Base-by-base conservation (phyloP, 768 basidiomycete genomes). In the Coprinellus micaceus region DNA sequence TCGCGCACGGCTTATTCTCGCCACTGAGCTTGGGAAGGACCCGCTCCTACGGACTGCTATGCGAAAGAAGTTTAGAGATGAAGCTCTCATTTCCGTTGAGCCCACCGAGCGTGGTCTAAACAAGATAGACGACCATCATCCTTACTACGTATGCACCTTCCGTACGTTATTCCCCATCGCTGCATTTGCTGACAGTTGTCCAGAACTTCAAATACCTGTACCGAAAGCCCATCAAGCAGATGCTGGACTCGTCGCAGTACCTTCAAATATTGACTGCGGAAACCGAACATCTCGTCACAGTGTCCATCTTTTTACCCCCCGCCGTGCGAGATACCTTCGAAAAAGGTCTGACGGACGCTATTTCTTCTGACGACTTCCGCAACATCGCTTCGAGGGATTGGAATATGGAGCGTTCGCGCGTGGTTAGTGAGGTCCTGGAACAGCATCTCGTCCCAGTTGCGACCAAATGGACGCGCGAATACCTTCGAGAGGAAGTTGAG, bases 191-290 rank as follows among this genome's bases (percentile, higher is more conserved):
- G n/a, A n/a, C n/a, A n/a, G n/a, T n/a, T n/a, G n/a, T n/a, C n/a
- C 63, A 99, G 96, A 86, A 84, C 63, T 98, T 98, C 82, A 98
- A 98, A 77, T 98, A 98, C 72, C 80, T 98, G 26, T 74, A 79
- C 25, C 79, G 88, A 58, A 98, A 97, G 65, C 84, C 83, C 24
- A 79, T 93, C 28, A 67, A 68, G 26, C 80, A 85, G 4, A 86
- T 96, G 83, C 63, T 85, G 37, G 79, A 85, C 39, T 75, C 80
- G 1, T 76, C 90, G 19, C 92, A 95, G 63, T 98, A 95, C 72
- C 77, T 98, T 24, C 86, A 92, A 61, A 96, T 98, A 61, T 83
- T 98, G 9, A 81, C 82, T 39, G 97, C 97, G 1, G 96, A 99
- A 69, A 73, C 83, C n/a, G 91, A 96, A 52, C 86, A 88, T 54